Percentiles rank a stretch among this genome's conserved stretches.
phyloP scores from a whole-genome alignment of 1,284 basidiomycete species.

The Calocybe gambosa region DNA sequence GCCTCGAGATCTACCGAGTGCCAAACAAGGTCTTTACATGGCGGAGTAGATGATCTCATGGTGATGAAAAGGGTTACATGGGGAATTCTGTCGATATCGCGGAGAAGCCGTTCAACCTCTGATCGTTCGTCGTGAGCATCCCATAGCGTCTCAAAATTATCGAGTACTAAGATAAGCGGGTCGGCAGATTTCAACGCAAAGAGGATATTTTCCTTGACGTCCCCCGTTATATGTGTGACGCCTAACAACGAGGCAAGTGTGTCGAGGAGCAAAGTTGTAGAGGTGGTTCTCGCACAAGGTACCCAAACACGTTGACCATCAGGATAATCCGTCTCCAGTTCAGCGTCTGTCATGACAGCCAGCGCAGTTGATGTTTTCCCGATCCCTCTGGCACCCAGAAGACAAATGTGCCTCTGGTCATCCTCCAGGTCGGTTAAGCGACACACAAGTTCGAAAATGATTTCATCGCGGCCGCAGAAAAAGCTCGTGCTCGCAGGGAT shows the following conservation, averaged over 20 bases:
- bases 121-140: slow-evolving; percentile 2
- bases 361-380: not conserved
- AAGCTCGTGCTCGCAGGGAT: slow-evolving; percentile 15
- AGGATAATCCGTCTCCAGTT: not conserved
- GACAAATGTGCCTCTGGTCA: slow-evolving; percentile 16
- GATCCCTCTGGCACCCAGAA: slow-evolving; percentile 24
- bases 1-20: slow-evolving; percentile 8
- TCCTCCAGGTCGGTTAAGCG: not conserved
- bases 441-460: not conserved
- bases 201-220: slow-evolving; percentile 14
- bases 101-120: slow-evolving; percentile 16
- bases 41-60: slow-evolving; percentile 17
- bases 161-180: slow-evolving; percentile 16
- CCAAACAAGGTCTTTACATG: slow-evolving; percentile 15
- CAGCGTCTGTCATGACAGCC: slow-evolving; percentile 1
- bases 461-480: slow-evolving; percentile 16
- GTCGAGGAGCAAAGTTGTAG: slow-evolving; percentile 15
- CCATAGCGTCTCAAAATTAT: slow-evolving; percentile 13
- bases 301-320: not conserved
- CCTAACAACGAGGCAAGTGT: slow-evolving; percentile 18
- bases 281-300: slow-evolving; percentile 1
- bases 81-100: slow-evolving; percentile 10
- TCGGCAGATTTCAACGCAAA: slow-evolving; percentile 6
- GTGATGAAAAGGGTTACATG: slow-evolving; percentile 19
- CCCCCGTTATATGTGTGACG: slow-evolving; percentile 10